phyloP scores from a whole-genome alignment of 2,329 filamentous ascomycete genomes.

The Sclerotiophoma versabilis region DNA sequence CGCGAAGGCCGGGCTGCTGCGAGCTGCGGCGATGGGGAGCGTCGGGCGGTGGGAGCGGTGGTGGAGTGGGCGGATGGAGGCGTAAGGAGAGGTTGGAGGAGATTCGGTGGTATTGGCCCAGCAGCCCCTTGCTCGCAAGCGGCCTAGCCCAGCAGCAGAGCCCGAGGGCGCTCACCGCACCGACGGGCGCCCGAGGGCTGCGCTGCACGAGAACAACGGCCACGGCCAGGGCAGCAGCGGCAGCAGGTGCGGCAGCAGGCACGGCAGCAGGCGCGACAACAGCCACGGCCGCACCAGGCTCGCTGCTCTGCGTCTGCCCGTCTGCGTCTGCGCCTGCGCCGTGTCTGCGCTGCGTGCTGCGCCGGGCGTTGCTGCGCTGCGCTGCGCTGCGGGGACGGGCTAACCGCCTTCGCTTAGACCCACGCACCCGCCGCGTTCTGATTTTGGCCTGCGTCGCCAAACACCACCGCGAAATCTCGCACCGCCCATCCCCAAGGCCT shows the following conservation, averaged over 20 bases:
- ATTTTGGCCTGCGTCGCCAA: conserved; percentile 24
- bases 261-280: too few species aligned
- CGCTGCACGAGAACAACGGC: neutral
- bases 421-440: too few species aligned
- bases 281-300: too few species aligned
- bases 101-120: conserved; percentile 15
- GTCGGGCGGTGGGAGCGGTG: conserved; percentile 33
- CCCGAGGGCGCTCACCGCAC: conserved; percentile 1
- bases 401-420: conserved; percentile 9
- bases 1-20: conserved; percentile 38
- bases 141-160: conserved; percentile 2
- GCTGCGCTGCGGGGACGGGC: conserved; percentile 6
- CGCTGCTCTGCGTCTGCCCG: conserved; percentile 2
- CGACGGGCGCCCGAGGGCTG: too few species aligned
- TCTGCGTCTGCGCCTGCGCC: neutral
- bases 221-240: too few species aligned
- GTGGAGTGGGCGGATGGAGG: conserved; percentile 25
- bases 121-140: conserved; percentile 15
- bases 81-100: conserved; percentile 32
- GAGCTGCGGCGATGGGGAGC: conserved; percentile 38
- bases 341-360: neutral
- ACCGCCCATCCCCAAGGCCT: conserved; percentile 21
- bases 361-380: neutral
- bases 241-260: too few species aligned
- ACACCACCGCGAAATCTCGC: conserved; percentile 29